These are phyloP conservation scores for Plasmodium cynomolgi DNA, from an alignment of 169 alveolate genomes.

Conservation along the genomic window DNA sequence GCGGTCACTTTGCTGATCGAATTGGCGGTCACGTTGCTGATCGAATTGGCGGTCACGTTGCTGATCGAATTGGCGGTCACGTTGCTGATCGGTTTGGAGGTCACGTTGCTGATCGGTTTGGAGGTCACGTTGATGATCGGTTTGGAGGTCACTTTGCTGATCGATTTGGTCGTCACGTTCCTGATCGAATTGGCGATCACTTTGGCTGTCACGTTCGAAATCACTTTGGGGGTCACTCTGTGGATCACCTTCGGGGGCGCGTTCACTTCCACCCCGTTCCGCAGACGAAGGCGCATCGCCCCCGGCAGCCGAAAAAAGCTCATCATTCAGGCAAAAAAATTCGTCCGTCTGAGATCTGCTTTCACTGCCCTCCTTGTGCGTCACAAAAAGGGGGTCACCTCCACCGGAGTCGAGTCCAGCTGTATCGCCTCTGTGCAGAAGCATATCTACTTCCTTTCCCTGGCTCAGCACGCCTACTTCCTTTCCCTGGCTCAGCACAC, in stretches of 20 bases:
- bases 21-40: not conserved
- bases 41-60: not conserved
- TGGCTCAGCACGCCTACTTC: too few relatives aligned
- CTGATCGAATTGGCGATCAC: not conserved
- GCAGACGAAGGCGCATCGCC: not conserved
- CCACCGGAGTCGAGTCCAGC: not conserved
- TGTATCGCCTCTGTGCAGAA: not conserved
- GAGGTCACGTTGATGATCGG: not conserved
- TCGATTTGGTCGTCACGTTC: not conserved
- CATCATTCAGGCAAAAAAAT: not conserved
- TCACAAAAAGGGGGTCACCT: not conserved
- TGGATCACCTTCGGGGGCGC: not conserved
- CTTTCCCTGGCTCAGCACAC: not conserved
- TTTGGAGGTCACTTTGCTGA: not conserved
- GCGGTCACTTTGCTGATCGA: not conserved
- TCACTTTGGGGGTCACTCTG: not conserved
- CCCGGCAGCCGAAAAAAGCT: not conserved
- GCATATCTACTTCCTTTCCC: not conserved
- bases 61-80: not conserved
- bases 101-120: not conserved
- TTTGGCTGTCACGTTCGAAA: not conserved
- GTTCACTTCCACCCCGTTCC: not conserved
- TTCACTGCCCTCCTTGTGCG: not conserved
- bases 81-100: not conserved
- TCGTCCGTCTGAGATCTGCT: conserved; percentile 2